Conservation (phyloP, 148 eudicot genomes). For the Cornus florida region DNA sequence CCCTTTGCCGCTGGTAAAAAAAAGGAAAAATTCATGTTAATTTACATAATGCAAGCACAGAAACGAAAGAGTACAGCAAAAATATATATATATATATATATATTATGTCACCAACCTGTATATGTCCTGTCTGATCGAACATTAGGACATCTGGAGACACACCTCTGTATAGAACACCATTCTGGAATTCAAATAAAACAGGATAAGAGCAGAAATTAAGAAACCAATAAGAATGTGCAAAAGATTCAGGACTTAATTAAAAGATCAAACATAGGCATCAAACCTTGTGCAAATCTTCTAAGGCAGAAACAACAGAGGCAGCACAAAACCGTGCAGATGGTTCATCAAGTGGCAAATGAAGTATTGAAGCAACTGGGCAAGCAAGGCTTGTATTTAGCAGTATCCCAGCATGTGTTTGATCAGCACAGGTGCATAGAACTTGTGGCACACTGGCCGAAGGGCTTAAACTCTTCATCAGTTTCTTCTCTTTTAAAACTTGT, state of each 20-base stretch:
- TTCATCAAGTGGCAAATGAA: constrained; percentile 67
- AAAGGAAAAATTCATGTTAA: neutral
- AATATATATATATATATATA: neutral
- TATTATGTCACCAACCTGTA: constrained; percentile 52
- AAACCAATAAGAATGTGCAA: neutral
- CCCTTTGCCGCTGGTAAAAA: neutral
- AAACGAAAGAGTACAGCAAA: neutral
- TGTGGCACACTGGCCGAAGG: constrained; percentile 59
- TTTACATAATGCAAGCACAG: neutral
- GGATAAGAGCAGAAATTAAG: neutral
- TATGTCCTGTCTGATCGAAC: constrained; percentile 73
- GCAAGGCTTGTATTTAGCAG: constrained; percentile 69
- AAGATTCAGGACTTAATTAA: constrained; percentile 1
- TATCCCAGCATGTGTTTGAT: constrained; percentile 69
- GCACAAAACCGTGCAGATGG: constrained; percentile 79
- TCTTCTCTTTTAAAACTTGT: constrained; percentile 73
- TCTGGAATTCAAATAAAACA: constrained; percentile 43
- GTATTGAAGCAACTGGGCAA: constrained; percentile 73
- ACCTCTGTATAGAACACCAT: constrained; percentile 82
- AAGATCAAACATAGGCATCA: neutral
- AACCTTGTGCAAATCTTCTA: constrained; percentile 85
- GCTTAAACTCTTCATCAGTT: constrained; percentile 54
- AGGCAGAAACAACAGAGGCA: constrained; percentile 69
- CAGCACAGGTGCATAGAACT: constrained; percentile 82
- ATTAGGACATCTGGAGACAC: constrained; percentile 86